Evolutionary conservation across 257 asterid species (phyloP).

Genomic region (Capsicum rhomboideum): DNA sequence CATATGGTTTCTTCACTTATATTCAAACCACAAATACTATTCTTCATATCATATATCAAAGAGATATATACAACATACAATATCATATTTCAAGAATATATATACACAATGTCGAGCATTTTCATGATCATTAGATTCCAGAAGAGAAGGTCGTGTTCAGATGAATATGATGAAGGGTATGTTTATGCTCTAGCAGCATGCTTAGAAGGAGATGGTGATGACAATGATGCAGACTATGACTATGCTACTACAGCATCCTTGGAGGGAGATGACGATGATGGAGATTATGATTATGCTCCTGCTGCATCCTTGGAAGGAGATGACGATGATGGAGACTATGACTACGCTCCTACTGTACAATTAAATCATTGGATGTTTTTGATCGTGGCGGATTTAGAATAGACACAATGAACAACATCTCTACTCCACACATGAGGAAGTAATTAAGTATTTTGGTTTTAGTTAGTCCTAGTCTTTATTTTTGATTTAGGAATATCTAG

Average conservation of each 20-base stretch:
- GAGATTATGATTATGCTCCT: neutral
- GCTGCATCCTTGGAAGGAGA: neutral
- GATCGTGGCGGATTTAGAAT: neutral
- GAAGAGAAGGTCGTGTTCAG: neutral
- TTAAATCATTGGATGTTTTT: neutral
- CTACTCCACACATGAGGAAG: neutral
- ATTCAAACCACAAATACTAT: neutral
- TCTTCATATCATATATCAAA: neutral
- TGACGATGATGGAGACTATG: neutral
- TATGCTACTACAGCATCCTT: neutral
- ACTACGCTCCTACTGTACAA: neutral
- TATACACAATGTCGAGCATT: neutral
- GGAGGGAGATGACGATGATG: neutral
- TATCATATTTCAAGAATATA: neutral
- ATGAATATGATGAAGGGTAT: neutral
- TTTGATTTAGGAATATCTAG: neutral
- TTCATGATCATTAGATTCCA: neutral
- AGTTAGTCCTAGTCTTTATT: neutral
- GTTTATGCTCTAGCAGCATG: neutral
- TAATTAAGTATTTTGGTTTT: neutral
- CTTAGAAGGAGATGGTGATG: neutral
- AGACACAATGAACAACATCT: neutral
- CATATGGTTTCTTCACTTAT: neutral
- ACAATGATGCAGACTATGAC: neutral
- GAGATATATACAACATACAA: neutral